Percentiles rank a stretch among this genome's conserved stretches.
Evolutionary conservation across 2,329 filamentous ascomycete genomes (phyloP).

Genomic region (Pyrenochaeta sp.): DNA sequence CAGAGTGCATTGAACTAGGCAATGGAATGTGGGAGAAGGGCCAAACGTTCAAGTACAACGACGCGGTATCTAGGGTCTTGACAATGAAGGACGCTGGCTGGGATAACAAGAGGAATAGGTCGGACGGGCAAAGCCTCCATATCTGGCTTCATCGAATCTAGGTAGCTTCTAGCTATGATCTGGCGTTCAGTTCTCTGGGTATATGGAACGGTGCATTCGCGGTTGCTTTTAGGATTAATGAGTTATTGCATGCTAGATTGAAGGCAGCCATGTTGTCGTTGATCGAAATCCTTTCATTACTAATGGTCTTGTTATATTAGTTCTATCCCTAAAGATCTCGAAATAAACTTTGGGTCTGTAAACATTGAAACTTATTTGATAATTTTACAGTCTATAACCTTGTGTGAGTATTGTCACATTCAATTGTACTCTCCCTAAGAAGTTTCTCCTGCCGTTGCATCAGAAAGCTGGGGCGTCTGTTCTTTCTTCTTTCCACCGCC

Average conservation of each 20-base stretch:
- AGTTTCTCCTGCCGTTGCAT: background rate
- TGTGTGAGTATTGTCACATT: no score
- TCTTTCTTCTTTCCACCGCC: conserved; percentile 23
- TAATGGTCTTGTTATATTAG: no score
- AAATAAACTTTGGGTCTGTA: no score
- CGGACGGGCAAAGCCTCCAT: conserved; percentile 36
- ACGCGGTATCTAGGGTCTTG: conserved; percentile 40
- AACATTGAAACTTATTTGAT: background rate
- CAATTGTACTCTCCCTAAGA: background rate
- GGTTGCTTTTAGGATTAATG: background rate
- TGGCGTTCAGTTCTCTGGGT: no score
- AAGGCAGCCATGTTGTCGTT: no score
- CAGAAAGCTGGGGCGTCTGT: background rate
- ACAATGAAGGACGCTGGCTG: conserved; percentile 43
- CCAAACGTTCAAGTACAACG: conserved; percentile 43
- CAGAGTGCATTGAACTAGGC: conserved; percentile 46
- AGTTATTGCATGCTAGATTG: no score
- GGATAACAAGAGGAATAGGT: conserved; percentile 42
- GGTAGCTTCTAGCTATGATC: background rate
- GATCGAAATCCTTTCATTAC: no score
- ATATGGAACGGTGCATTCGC: background rate
- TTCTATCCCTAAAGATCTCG: no score
- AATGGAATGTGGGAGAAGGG: conserved; percentile 47
- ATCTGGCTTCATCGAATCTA: conserved; percentile 40
- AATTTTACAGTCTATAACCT: no score